Evolutionary conservation across 23 red algal genomes (phyloP).

Genomic region (Gracilaria domingensis): DNA sequence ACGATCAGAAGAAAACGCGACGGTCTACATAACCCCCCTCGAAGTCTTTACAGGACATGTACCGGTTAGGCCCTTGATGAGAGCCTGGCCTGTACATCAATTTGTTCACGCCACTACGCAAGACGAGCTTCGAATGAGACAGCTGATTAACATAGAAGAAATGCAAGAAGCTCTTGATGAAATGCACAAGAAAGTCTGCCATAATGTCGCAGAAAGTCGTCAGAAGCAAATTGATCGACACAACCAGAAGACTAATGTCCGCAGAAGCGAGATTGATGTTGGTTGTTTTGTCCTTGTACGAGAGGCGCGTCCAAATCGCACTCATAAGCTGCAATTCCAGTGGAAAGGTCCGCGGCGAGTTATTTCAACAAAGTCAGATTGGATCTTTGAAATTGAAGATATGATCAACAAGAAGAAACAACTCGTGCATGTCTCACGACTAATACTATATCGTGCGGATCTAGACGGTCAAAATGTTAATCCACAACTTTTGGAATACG

Average conservation of each 20-base stretch:
- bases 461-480: not conserved
- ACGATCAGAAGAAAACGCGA: not conserved
- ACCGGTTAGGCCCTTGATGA: not conserved
- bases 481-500: not conserved
- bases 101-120: not conserved
- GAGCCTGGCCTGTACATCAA: not conserved
- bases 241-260: constrained; percentile 16
- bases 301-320: not conserved
- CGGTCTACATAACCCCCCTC: not conserved
- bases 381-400: constrained; percentile 23
- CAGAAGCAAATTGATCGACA: not conserved
- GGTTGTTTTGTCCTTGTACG: not conserved
- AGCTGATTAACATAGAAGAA: not conserved
- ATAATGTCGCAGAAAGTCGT: not conserved
- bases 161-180: not conserved
- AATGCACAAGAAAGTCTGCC: constrained; percentile 1
- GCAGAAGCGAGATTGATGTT: not conserved
- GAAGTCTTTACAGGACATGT: not conserved
- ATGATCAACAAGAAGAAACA: constrained; percentile 1
- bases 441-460: not conserved
- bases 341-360: constrained; percentile 1
- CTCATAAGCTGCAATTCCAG: not conserved
- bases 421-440: not conserved
- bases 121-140: not conserved
- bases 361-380: not conserved